Base-by-base conservation (phyloP, 2,329 filamentous ascomycete species). In the Venturia pyrina region DNA sequence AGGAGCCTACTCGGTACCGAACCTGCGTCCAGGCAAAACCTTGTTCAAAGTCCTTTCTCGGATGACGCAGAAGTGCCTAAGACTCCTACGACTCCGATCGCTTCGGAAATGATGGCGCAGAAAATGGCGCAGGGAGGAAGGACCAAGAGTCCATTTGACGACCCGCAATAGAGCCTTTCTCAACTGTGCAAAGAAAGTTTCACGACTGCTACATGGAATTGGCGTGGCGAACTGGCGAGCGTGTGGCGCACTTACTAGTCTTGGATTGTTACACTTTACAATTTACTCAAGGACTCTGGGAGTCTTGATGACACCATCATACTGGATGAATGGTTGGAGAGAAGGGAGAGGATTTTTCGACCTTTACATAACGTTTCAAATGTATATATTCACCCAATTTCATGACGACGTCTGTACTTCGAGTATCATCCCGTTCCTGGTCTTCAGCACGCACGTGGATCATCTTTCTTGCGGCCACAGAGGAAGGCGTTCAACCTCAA, bases 41-140 rank as follows among this genome's bases (percentile, higher is more conserved):
- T 71, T 5, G 67, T 69, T 13, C 71, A 73, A 57, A 70, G 68
- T 46, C 73, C 73, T 2, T 75, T 75, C 70, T 74, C 73, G 56
- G 73, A 75, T 56, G 73, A 56, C 21, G 59, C 56, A 41, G 64
- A 37, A n/a, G 53, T 21, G 7, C 21, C 53, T 3, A 21, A 24
- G 37, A 56, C 70, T 0, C 69, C 72, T 8, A 73, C 74, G 64
- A 28, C 67, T 10, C 70, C 69, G 28, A 64, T 68, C 3, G 62
- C 70, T 15, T 64, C n/a, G 43, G 53, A 59, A 62, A 34, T 32
- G 63, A 40, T 32, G 34, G 43, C 53, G 13, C 24, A 65, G 21
- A 59, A 37, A n/a, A n/a, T 15, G 37, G 37, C 48, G 32, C 63
- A 48, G 40, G 37, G 8, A 24, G 21, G 13, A 8, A 28, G 64